Evolutionary conservation across 257 asterid genomes (phyloP).

Genomic region (Gentiana dahurica): DNA sequence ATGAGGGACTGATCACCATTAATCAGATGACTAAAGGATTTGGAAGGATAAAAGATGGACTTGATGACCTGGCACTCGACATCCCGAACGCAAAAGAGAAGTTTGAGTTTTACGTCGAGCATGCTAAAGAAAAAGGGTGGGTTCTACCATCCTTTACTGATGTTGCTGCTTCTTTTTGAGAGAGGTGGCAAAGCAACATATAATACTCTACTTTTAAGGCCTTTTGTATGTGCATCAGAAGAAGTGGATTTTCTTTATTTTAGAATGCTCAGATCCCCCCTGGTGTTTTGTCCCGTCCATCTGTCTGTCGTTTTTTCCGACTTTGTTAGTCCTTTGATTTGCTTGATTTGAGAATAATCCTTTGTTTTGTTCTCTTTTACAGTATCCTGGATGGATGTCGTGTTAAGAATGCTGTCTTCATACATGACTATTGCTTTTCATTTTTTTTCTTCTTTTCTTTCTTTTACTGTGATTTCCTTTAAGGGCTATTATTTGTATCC

Average conservation of each 20-base stretch:
- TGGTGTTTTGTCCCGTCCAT: not conserved
- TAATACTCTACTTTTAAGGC: not conserved
- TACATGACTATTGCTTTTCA: no score
- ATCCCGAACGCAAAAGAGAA: conserved; percentile 86
- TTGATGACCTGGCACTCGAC: conserved; percentile 90
- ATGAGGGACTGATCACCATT: conserved; percentile 64
- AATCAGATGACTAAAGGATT: conserved; percentile 96
- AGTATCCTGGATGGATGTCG: conserved; percentile 1
- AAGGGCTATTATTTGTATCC: no score
- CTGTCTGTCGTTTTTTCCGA: not conserved
- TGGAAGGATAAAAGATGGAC: conserved; percentile 77
- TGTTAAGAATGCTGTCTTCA: no score
- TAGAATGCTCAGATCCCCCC: conserved; percentile 10
- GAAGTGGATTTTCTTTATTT: conserved; percentile 8
- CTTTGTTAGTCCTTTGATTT: not conserved
- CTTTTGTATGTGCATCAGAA: conserved; percentile 8
- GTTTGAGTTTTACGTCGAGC: conserved; percentile 45
- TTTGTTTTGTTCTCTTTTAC: conserved; percentile 1
- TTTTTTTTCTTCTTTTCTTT: no score
- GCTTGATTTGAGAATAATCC: conserved; percentile 9
- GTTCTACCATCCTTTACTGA: conserved; percentile 24
- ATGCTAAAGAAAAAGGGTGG: conserved; percentile 63
- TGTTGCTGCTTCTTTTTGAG: conserved; percentile 20
- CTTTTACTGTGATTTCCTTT: no score
- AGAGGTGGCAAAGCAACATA: conserved; percentile 5